Evolutionary conservation across 169 alveolate species (phyloP).

Genomic region (Plasmodium vivax): DNA sequence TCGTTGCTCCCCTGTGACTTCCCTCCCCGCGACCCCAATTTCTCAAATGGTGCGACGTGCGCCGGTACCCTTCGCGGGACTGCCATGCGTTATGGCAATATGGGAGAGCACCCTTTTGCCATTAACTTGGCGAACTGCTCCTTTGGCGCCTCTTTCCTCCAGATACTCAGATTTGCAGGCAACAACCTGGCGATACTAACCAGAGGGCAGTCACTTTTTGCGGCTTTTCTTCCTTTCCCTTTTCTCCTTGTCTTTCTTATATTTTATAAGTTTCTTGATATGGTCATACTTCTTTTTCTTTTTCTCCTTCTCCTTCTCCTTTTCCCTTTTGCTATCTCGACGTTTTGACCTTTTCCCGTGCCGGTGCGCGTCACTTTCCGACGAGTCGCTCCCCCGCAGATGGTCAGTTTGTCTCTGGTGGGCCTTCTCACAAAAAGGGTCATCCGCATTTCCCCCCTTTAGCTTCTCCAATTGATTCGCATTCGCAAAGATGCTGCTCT

Average conservation of each 20-base stretch:
- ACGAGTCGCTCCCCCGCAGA: neutral
- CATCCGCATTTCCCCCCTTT: neutral
- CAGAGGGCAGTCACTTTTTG: neutral
- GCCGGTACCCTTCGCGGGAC: neutral
- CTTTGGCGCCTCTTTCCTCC: neutral
- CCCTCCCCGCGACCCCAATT: neutral
- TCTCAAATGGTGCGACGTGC: neutral
- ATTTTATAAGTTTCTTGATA: slow-evolving; percentile 34
- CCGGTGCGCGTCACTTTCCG: slow-evolving; percentile 5
- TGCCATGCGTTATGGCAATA: neutral
- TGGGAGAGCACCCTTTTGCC: neutral
- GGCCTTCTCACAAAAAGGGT: neutral
- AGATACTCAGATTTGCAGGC: neutral
- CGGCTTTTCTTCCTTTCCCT: slow-evolving; percentile 7
- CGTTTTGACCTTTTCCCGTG: neutral
- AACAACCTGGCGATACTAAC: neutral
- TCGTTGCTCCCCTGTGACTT: neutral
- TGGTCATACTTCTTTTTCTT: slow-evolving; percentile 41
- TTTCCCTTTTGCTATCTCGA: neutral
- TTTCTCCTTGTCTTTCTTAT: slow-evolving; percentile 53
- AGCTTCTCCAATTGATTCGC: neutral
- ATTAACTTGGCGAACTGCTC: neutral
- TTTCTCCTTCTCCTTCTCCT: neutral
- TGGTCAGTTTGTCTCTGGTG: neutral
- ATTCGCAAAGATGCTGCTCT: neutral